Conservation (phyloP, 1,284 basidiomycete species). For the Austroboletus olivaceoglutinosus region DNA sequence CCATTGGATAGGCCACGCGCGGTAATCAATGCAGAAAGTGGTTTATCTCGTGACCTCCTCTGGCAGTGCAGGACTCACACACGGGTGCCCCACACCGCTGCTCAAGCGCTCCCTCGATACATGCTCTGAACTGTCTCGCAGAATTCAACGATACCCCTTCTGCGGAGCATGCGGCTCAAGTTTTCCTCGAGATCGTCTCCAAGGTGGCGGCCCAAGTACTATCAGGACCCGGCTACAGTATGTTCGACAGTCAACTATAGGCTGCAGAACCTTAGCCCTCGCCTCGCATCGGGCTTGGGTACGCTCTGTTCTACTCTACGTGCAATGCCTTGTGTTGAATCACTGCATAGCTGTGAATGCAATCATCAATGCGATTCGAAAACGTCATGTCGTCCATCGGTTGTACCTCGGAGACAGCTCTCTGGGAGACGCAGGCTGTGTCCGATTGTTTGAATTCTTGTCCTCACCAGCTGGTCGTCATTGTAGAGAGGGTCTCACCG, state of each 20-base stretch:
- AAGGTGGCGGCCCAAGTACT: constrained; percentile 21
- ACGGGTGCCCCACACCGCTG: constrained; percentile 13
- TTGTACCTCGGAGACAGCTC: constrained; percentile 30
- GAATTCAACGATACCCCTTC: background rate
- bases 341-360: constrained; percentile 18
- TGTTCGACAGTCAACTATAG: constrained; percentile 25
- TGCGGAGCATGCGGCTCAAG: constrained; percentile 27
- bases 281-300: constrained; percentile 32
- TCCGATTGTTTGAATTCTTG: constrained; percentile 54
- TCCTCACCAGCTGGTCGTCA: constrained; percentile 45
- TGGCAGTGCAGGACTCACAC: constrained; percentile 15
- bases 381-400: constrained; percentile 31
- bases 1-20: too few species aligned
- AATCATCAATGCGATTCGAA: constrained; percentile 30
- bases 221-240: constrained; percentile 30
- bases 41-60: too few species aligned
- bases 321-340: background rate
- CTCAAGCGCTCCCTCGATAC: background rate
- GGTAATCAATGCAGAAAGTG: too few species aligned
- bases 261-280: constrained; percentile 29
- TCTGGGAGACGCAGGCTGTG: constrained; percentile 52
- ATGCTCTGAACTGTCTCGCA: background rate
- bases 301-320: background rate
- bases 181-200: constrained; percentile 19
- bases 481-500: constrained; percentile 42